Evolutionary conservation across 495 filamentous ascomycete species (phyloP), one percentile per base, ranked within the genome.

Genomic region (Aspergillus avenaceus): DNA sequence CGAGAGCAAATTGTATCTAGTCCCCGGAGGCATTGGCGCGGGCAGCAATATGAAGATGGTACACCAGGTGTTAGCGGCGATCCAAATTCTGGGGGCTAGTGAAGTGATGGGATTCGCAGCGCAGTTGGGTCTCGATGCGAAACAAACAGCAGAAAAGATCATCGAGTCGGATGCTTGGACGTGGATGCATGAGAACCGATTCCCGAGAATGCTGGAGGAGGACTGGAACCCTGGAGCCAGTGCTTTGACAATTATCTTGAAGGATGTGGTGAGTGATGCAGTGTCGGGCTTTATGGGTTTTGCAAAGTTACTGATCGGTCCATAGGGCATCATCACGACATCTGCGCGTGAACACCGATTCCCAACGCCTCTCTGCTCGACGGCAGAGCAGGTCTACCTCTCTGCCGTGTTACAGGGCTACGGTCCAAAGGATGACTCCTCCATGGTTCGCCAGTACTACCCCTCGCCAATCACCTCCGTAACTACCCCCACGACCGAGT

Each of bases 21-120:
- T 93, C 7, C 74, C 79, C 8, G 87, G 88, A 8, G 87, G 85
- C 3, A 70, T 91, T 42, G 87, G 86, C 4, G 82, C 82, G 0
- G 87, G 88, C n/a, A 88, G 84, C 55, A 91, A 91, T 60, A 87
- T 90, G 77, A 93, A 93, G 68, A 88, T 90, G 80, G 82, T 87
- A 43, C 88, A 91, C 65, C 88, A 93, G 63, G 82, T 93, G 14
- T 75, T 91, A 9, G 88, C 87, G 1, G 87, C 82, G 0, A 84
- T 86, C 47, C 82, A 90, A 51, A 91, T 93, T 55, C 73, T 86
- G 2, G 79, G 84, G 8, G 76, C 82, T 11, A 84, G 82, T 56
- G 88, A 93, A 65, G 83, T 79, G 1, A 78, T 87, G 78, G 88
- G 86, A 0, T 80, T 91, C 41, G 87, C 85, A 8, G 83, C 79